phyloP scores from a whole-genome alignment of 2,329 filamentous ascomycete genomes.

The Botrytis fragariae region DNA sequence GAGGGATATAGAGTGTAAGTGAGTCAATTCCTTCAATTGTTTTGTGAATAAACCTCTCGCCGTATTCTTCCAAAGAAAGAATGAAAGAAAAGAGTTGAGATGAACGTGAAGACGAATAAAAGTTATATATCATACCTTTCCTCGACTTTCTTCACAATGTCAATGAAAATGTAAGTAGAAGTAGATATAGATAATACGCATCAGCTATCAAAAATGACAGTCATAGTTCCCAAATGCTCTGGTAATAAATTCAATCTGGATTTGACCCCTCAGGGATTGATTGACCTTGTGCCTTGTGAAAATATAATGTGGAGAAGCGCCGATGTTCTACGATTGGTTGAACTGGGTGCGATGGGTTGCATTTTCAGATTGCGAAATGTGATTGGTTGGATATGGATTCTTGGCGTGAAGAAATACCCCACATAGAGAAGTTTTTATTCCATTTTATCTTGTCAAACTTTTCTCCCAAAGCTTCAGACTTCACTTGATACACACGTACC shows the following conservation, averaged over 20 bases:
- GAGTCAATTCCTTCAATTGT: background rate
- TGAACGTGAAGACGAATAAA: background rate
- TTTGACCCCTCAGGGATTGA: background rate
- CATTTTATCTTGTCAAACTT: slow-evolving; percentile 7
- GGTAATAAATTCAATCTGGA: slow-evolving; percentile 6
- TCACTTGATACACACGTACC: background rate
- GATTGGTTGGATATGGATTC: background rate
- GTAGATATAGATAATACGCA: background rate
- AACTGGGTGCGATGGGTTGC: no score
- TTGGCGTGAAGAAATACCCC: background rate
- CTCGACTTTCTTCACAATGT: background rate
- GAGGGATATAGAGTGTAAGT: slow-evolving; percentile 8
- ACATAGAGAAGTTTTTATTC: background rate
- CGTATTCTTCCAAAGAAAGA: background rate
- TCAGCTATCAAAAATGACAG: slow-evolving; percentile 9
- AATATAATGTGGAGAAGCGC: background rate
- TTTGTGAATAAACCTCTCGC: background rate
- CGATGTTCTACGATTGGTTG: slow-evolving; percentile 10
- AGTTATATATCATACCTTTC: slow-evolving; percentile 2
- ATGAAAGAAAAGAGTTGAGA: background rate
- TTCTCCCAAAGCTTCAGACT: background rate
- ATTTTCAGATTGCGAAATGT: background rate
- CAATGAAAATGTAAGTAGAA: background rate
- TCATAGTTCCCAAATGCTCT: slow-evolving; percentile 9
- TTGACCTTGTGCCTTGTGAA: slow-evolving; percentile 5